Evolutionary conservation across 768 basidiomycete genomes (phyloP).

Genomic region (Chalciporus chontae): DNA sequence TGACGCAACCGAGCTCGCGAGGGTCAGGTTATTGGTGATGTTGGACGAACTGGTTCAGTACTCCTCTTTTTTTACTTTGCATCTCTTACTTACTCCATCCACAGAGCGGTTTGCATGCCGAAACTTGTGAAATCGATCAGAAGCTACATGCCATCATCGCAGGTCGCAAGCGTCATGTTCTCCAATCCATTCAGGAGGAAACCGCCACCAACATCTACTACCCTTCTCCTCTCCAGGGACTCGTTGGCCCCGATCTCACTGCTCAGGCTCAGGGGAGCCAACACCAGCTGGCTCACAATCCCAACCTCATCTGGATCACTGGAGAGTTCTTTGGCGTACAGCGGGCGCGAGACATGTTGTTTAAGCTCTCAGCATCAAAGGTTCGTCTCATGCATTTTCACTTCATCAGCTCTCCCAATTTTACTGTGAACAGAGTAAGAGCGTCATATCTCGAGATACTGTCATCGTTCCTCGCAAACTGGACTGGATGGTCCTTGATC

Average conservation of each 20-base stretch:
- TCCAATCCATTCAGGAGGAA: slow-evolving; percentile 95
- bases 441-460: slow-evolving; percentile 87
- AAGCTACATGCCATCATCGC: slow-evolving; percentile 91
- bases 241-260: slow-evolving; percentile 66
- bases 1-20: slow-evolving; percentile 87
- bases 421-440: slow-evolving; percentile 60
- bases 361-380: slow-evolving; percentile 83
- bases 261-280: slow-evolving; percentile 19
- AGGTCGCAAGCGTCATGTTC: slow-evolving; percentile 77
- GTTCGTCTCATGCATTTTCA: slow-evolving; percentile 34
- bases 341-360: slow-evolving; percentile 91
- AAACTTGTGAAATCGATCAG: slow-evolving; percentile 90
- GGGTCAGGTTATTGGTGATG: slow-evolving; percentile 89
- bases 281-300: slow-evolving; percentile 46
- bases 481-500: slow-evolving; percentile 98
- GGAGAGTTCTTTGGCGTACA: slow-evolving; percentile 97
- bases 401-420: background rate
- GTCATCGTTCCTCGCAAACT: slow-evolving; percentile 94
- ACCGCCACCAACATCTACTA: slow-evolving; percentile 97
- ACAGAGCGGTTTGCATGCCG: slow-evolving; percentile 88
- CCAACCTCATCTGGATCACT: slow-evolving; percentile 90
- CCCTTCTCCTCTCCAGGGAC: slow-evolving; percentile 85
- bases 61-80: background rate
- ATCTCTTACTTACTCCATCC: background rate
- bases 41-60: slow-evolving; percentile 88